Evolutionary conservation across 2,329 filamentous ascomycete genomes (phyloP), one percentile per base, ranked within the genome.

Genomic region (Colletotrichum agaves): DNA sequence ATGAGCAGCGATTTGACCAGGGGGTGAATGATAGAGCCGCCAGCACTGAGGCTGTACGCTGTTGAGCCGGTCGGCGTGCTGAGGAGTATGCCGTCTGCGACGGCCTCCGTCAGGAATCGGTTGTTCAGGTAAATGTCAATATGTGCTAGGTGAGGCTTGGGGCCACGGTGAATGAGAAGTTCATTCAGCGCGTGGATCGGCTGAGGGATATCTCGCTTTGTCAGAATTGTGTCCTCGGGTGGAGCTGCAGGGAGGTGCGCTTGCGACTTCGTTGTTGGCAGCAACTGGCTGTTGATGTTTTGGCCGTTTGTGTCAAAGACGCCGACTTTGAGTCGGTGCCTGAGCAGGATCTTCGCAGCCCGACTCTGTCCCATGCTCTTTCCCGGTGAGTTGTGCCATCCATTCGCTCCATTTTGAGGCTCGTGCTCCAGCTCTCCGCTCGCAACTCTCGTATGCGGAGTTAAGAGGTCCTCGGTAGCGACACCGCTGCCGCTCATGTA

Each of bases 41-140:
- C 96, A 3, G 91, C 92, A 71, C 92, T 96, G n/a, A 99, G 85
- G 67, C 92, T 96, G 82, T 99, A 99, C 0, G 96, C 96, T 0
- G 96, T 99, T 44, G 93, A 97, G 3, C 96, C 96, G 0, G 96
- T 99, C 0, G 96, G 96, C 0, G 95, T 98, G 70, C 92, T 94
- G 66, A 98, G 90, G 49, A 98, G 91, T 78, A 99, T 97, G 57
- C 96, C 96, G 77, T 99, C 96, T 1, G 94, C 95, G 12, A 97
- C 94, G 1, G 93, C 95, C 77, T 97, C 94, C 1, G 96, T 99
- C 50, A 99, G 84, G 74, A 96, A 97, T 61, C 93, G 90, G 37
- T 93, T 91, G 73, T 94, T 94, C 67, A 98, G 91, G 74, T 90
- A 96, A 47, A 99, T 93, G 75, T 97, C 93, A 72, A 99, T 93